Evolutionary conservation across 2,329 filamentous ascomycete genomes (phyloP).

Genomic region (Lasiodiplodia hormozganensis): DNA sequence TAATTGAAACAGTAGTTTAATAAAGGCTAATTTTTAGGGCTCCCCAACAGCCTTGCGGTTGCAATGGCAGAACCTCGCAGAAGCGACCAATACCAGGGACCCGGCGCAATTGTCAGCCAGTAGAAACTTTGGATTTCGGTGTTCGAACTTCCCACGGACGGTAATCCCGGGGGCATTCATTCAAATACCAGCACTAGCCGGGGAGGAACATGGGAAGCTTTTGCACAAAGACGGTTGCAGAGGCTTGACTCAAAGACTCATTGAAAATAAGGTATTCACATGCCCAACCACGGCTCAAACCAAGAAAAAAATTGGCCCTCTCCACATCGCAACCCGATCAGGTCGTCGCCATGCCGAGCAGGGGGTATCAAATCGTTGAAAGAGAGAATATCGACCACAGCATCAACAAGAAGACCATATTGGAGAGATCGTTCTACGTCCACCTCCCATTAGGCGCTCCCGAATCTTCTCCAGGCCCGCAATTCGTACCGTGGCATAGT

Average conservation of each 20-base stretch:
- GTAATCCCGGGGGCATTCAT: no score
- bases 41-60: background rate
- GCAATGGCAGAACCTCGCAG: no score
- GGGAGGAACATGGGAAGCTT: no score
- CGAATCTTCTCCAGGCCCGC: background rate
- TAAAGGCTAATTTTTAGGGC: background rate
- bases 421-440: background rate
- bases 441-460: background rate
- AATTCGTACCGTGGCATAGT: background rate
- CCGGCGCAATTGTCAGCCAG: no score
- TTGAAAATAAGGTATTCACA: background rate
- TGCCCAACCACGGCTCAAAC: background rate
- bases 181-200: no score
- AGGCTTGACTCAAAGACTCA: background rate
- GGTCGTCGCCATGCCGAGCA: background rate
- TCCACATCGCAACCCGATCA: background rate
- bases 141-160: no score
- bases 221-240: background rate
- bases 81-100: no score
- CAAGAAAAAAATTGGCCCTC: background rate
- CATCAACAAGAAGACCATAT: background rate
- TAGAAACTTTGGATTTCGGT: no score
- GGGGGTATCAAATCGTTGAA: conserved; percentile 19
- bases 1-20: background rate
- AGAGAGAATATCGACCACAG: background rate